These are phyloP conservation scores for Hyaloraphidium curvatum DNA, from an alignment of 192 early-diverging fungal species.

Conservation along the genomic window DNA sequence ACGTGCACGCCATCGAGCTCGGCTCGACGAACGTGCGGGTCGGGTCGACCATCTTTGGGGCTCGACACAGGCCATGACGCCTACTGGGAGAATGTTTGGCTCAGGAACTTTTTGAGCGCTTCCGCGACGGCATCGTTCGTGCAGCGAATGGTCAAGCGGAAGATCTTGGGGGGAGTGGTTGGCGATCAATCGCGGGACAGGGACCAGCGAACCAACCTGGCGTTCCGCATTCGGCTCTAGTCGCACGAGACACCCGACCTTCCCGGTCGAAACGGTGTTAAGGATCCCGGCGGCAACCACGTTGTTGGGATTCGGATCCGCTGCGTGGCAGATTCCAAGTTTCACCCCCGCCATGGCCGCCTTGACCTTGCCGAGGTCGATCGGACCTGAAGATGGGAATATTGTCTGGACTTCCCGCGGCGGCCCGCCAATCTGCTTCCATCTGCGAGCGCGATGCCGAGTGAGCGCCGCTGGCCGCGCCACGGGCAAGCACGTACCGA, in stretches of 20 bases:
- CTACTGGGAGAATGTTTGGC: too few species aligned
- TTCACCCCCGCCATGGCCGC: constrained; percentile 42
- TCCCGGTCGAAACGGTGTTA: constrained; percentile 45
- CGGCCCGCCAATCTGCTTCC: constrained; percentile 87
- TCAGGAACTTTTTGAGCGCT: constrained; percentile 6
- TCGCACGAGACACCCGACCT: constrained; percentile 77
- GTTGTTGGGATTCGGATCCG: constrained; percentile 80
- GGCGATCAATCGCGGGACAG: background rate
- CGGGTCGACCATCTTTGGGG: constrained; percentile 81
- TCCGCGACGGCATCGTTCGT: constrained; percentile 63
- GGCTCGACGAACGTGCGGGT: constrained; percentile 90
- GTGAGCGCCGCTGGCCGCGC: too few species aligned
- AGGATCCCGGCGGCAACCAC: constrained; percentile 79
- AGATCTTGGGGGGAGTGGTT: constrained; percentile 34
- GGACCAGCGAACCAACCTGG: constrained; percentile 5
- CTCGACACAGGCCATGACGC: too few species aligned
- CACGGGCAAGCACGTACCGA: too few species aligned
- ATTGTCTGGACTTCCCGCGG: constrained; percentile 63
- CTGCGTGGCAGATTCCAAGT: constrained; percentile 54
- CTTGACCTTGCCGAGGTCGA: constrained; percentile 29
- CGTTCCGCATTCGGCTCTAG: constrained; percentile 35
- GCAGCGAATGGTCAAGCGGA: constrained; percentile 69
- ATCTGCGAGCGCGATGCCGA: too few species aligned
- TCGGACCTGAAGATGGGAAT: constrained; percentile 23
- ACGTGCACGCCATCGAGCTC: constrained; percentile 55